phyloP scores from a whole-genome alignment of 192 early-diverging fungal genomes.

The Cladochytrium replicatum region DNA sequence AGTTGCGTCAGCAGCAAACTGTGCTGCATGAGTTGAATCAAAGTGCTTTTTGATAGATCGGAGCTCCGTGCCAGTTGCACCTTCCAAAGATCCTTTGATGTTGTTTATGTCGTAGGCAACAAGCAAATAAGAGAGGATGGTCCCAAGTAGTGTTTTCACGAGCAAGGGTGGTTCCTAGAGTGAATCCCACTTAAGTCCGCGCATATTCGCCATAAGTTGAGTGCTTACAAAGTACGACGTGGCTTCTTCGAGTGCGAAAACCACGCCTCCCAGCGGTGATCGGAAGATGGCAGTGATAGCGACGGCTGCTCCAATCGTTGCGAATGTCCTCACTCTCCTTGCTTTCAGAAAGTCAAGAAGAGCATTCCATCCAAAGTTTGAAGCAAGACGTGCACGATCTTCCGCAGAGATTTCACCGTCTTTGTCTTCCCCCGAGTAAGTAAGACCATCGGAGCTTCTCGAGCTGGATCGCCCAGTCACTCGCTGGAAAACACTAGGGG shows the following conservation, averaged over 20 bases:
- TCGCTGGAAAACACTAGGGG: background rate
- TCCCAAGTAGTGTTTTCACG: conserved; percentile 16
- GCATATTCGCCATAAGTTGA: background rate
- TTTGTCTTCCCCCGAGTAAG: background rate
- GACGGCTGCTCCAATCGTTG: conserved; percentile 26
- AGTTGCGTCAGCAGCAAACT: conserved; percentile 3
- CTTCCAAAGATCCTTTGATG: background rate
- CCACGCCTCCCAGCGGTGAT: conserved; percentile 22
- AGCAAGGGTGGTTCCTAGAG: conserved; percentile 14
- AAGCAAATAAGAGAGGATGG: conserved; percentile 20
- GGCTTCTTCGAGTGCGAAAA: conserved; percentile 31
- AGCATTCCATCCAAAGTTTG: conserved; percentile 12
- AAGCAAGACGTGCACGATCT: background rate
- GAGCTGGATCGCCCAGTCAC: background rate
- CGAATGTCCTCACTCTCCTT: conserved; percentile 19
- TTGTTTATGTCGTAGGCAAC: conserved; percentile 1
- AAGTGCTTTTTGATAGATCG: background rate
- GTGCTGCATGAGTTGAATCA: background rate
- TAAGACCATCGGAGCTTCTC: conserved; percentile 2
- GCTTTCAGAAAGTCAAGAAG: conserved; percentile 18
- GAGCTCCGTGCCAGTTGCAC: no score
- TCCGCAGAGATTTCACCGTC: background rate
- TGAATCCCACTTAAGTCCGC: background rate
- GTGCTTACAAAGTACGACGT: conserved; percentile 17
- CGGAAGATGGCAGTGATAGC: conserved; percentile 27